Evolutionary conservation across 2,329 filamentous ascomycete species (phyloP).

Genomic region (Zelopaecilomyces penicillatus): DNA sequence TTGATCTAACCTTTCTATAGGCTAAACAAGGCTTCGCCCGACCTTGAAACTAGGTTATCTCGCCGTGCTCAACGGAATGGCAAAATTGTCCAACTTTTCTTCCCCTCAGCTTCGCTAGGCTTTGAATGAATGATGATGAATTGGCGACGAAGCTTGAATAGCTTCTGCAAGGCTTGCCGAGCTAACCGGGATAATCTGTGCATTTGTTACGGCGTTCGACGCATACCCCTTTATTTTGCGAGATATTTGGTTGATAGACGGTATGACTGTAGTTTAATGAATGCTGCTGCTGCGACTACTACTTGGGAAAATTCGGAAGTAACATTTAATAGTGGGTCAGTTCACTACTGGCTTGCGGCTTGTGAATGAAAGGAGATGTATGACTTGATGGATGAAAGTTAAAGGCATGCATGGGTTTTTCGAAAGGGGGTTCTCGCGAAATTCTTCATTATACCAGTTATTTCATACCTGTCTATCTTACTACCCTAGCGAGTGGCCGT

Average conservation of each 20-base stretch:
- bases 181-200: constrained; percentile 12
- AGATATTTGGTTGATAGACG: constrained; percentile 11
- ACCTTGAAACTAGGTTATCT: constrained; percentile 13
- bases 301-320: constrained; percentile 5
- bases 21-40: constrained; percentile 23
- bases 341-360: no score
- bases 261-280: constrained; percentile 4
- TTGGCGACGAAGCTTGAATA: background rate
- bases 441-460: constrained; percentile 4
- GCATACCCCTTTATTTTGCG: constrained; percentile 20
- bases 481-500: no score
- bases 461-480: background rate
- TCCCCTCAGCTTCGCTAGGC: background rate
- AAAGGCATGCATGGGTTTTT: constrained; percentile 1
- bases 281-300: constrained; percentile 1
- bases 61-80: constrained; percentile 1
- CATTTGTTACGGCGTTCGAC: constrained; percentile 27
- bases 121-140: constrained; percentile 5
- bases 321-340: background rate
- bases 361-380: no score
- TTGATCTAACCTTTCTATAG: constrained; percentile 8
- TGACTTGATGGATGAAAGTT: constrained; percentile 5
- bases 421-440: background rate
- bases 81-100: constrained; percentile 2
- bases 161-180: background rate